Conservation (phyloP, 2,329 filamentous ascomycete species). For the Colletotrichum chrysophilum region DNA sequence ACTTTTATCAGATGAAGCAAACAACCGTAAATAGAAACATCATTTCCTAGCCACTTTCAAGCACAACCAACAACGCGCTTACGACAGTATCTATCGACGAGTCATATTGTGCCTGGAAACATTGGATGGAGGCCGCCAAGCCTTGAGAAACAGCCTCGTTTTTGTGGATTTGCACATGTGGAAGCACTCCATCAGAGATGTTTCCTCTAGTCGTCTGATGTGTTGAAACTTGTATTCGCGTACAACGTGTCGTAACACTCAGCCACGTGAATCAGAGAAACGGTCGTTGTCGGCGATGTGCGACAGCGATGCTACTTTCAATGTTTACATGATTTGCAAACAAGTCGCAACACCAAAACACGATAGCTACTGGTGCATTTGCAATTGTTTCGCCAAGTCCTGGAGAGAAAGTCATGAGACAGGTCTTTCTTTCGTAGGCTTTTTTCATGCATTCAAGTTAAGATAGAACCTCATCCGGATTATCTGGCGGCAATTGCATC, state of each 20-base stretch:
- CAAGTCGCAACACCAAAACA: not conserved
- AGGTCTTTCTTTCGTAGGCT: too few species aligned
- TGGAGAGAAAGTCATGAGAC: too few species aligned
- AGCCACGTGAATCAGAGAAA: not conserved
- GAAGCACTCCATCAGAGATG: not conserved
- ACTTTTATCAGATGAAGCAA: not conserved
- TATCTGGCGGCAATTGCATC: too few species aligned
- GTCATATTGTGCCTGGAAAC: not conserved
- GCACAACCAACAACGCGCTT: not conserved
- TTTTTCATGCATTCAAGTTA: too few species aligned
- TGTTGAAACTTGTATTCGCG: not conserved
- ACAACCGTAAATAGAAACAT: not conserved
- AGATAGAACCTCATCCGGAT: too few species aligned
- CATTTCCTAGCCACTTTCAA: not conserved
- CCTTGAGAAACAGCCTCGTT: not conserved
- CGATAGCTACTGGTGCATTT: not conserved
- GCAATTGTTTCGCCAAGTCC: not conserved
- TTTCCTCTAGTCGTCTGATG: not conserved
- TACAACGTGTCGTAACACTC: not conserved
- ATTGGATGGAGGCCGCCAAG: not conserved
- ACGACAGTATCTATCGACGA: not conserved
- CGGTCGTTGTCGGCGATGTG: accelerated
- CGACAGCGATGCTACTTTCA: not conserved
- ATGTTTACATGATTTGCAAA: accelerated
- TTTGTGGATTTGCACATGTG: not conserved